Conservation (phyloP, 2,329 filamentous ascomycete genomes). For the Colletotrichum tofieldiae region DNA sequence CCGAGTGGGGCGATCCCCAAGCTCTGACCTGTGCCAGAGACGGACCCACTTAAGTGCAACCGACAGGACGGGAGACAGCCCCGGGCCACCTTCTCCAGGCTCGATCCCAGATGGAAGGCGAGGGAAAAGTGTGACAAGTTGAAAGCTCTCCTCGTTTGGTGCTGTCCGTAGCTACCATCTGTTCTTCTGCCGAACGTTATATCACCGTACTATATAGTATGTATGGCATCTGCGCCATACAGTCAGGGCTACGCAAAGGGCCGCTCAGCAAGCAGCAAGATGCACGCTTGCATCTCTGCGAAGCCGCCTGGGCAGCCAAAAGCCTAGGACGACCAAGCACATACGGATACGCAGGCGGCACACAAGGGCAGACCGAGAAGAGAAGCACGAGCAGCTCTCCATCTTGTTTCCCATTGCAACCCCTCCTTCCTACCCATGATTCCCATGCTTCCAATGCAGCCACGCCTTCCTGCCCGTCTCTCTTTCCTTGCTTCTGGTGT, state of each 20-base stretch:
- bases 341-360: neutral
- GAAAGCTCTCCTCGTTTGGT: neutral
- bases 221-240: too few relatives aligned
- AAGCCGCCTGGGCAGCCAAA: neutral
- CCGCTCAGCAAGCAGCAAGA: neutral
- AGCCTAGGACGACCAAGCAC: neutral
- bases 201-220: too few relatives aligned
- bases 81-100: constrained; percentile 26
- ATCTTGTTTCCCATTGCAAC: neutral
- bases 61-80: constrained; percentile 30
- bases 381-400: neutral
- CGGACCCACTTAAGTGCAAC: constrained; percentile 22
- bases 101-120: neutral
- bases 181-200: neutral
- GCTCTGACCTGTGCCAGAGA: constrained; percentile 10
- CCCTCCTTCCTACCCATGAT: neutral
- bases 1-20: constrained; percentile 29
- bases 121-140: neutral
- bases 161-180: neutral
- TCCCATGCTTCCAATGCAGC: constrained; percentile 8
- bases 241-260: constrained; percentile 7
- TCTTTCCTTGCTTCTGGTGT: neutral
- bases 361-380: neutral
- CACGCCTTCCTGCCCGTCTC: neutral
- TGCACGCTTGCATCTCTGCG: neutral